phyloP scores from a whole-genome alignment of 2,329 filamentous ascomycete genomes.

The Penicillium sp. region DNA sequence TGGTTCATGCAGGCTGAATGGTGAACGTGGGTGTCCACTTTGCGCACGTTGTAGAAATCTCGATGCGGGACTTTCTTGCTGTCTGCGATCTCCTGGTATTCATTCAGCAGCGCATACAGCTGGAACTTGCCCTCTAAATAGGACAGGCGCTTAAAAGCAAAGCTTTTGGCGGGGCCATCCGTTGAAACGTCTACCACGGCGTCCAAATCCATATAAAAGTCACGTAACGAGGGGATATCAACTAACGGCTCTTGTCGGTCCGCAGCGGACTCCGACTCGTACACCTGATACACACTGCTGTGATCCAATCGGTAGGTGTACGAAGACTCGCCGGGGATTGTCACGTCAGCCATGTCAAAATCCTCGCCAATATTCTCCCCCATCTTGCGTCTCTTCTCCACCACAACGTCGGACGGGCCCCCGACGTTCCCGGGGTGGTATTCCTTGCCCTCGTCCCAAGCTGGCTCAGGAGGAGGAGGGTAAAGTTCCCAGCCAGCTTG shows the following conservation, averaged over 20 bases:
- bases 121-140: conserved; percentile 98
- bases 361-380: conserved; percentile 89
- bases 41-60: conserved; percentile 98
- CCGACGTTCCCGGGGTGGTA: conserved; percentile 32
- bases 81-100: conserved; percentile 96
- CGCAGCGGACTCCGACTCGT: conserved; percentile 61
- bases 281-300: conserved; percentile 88
- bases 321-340: conserved; percentile 65
- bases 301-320: conserved; percentile 76
- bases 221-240: conserved; percentile 82
- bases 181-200: conserved; percentile 82
- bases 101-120: conserved; percentile 85
- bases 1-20: conserved; percentile 99
- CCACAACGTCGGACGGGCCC: conserved; percentile 43
- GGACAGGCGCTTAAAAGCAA: conserved; percentile 88
- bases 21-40: conserved; percentile 98
- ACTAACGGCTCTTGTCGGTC: conserved; percentile 66
- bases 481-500: conserved; percentile 80
- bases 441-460: conserved; percentile 66
- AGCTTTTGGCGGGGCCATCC: conserved; percentile 93
- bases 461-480: conserved; percentile 83
- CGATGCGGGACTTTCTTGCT: conserved; percentile 96
- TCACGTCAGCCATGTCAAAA: conserved; percentile 76
- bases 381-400: conserved; percentile 66
- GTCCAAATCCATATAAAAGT: conserved; percentile 95